Percentiles rank a stretch among this genome's conserved stretches.
Conservation (phyloP, 2,329 filamentous ascomycete genomes). For the Ophiocordyceps camponoti-leonardi region DNA sequence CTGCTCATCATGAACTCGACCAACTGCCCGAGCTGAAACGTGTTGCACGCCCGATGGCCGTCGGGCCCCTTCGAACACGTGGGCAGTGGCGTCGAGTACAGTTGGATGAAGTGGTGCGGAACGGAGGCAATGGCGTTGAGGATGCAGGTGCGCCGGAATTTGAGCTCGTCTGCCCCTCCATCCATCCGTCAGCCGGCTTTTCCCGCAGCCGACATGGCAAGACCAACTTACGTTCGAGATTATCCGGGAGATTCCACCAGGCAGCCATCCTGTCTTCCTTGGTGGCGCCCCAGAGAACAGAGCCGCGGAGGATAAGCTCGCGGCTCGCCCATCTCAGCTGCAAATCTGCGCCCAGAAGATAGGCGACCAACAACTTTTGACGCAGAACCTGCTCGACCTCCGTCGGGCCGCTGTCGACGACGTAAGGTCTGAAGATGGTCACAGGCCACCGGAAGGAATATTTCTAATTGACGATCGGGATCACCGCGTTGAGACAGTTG, state of each 20-base stretch:
- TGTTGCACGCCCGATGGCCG: constrained; percentile 54
- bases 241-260: constrained; percentile 59
- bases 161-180: constrained; percentile 50
- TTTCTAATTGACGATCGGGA: constrained; percentile 38
- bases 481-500: constrained; percentile 40
- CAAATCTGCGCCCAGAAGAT: constrained; percentile 43
- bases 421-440: too few relatives aligned
- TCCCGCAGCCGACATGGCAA: too few relatives aligned
- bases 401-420: constrained; percentile 17
- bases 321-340: constrained; percentile 45
- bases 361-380: constrained; percentile 51
- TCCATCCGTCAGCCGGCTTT: too few relatives aligned
- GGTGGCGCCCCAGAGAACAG: constrained; percentile 34
- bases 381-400: constrained; percentile 48
- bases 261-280: constrained; percentile 22
- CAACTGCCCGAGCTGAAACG: constrained; percentile 65
- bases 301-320: constrained; percentile 50
- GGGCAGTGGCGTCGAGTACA: too few relatives aligned
- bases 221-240: constrained; percentile 43
- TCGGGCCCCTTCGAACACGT: too few relatives aligned
- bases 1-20: constrained; percentile 50
- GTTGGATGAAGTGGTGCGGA: constrained; percentile 45
- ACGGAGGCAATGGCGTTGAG: constrained; percentile 54
- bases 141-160: constrained; percentile 46
- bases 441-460: too few relatives aligned